These are phyloP conservation scores for Blastosporella zonata DNA, from an alignment of 1,284 basidiomycete species.

Conservation along the genomic window DNA sequence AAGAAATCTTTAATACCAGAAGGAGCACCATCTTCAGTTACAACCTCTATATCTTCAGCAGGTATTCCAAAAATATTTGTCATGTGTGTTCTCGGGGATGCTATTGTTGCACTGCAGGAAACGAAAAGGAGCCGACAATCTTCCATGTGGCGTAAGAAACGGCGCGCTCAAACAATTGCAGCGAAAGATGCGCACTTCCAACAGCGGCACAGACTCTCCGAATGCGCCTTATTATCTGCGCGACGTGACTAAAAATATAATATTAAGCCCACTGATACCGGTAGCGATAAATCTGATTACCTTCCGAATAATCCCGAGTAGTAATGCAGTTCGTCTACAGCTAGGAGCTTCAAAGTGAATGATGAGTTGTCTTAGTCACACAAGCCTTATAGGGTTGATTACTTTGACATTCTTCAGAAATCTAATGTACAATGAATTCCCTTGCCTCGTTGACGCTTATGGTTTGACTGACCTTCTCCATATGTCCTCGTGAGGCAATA, in stretches of 20 bases:
- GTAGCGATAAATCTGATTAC: conserved; percentile 30
- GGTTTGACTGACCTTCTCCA: conserved; percentile 65
- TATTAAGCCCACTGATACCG: conserved; percentile 1
- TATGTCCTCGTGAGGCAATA: conserved; percentile 80
- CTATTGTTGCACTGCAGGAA: conserved; percentile 88
- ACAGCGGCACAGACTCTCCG: conserved; percentile 81
- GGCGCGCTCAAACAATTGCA: neutral
- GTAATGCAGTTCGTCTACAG: conserved; percentile 85
- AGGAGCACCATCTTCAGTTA: conserved; percentile 84
- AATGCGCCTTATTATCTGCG: conserved; percentile 73
- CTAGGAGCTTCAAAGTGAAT: conserved; percentile 50
- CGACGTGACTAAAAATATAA: conserved; percentile 60
- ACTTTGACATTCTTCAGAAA: conserved; percentile 72
- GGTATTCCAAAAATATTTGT: conserved; percentile 69
- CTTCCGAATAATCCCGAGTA: conserved; percentile 74
- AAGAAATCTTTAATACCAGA: conserved; percentile 77
- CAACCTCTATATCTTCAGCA: conserved; percentile 58
- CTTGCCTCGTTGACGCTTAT: neutral
- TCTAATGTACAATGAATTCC: conserved; percentile 32
- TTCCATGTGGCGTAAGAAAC: conserved; percentile 25
- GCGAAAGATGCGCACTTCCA: conserved; percentile 58
- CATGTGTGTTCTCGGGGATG: conserved; percentile 80
- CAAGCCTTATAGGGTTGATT: neutral
- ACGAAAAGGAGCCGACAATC: conserved; percentile 68
- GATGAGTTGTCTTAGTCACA: neutral